Evolutionary conservation across 2,329 filamentous ascomycete genomes (phyloP).

Genomic region (Aspergillus awamori): DNA sequence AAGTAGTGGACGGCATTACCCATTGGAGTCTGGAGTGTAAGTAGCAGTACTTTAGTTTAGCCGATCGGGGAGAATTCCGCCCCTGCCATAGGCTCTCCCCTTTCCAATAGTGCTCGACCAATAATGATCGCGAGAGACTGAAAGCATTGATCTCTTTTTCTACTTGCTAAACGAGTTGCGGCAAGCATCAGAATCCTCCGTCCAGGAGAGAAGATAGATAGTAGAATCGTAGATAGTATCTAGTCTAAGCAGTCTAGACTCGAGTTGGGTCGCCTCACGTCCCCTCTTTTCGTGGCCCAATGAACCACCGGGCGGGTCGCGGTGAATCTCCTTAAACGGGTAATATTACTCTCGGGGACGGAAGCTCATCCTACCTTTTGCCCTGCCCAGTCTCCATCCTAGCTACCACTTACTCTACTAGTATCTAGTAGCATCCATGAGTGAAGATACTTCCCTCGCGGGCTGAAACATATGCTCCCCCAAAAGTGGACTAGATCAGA

Average conservation of each 20-base stretch:
- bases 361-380: too few species aligned
- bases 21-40: too few species aligned
- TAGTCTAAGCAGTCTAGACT: slow-evolving; percentile 10
- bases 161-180: background rate
- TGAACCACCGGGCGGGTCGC: slow-evolving; percentile 3
- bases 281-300: slow-evolving; percentile 11
- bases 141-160: background rate
- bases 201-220: background rate
- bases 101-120: background rate
- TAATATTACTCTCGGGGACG: slow-evolving; percentile 13
- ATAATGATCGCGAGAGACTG: background rate
- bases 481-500: too few species aligned
- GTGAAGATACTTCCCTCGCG: too few species aligned
- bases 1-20: background rate
- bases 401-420: too few species aligned
- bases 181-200: background rate
- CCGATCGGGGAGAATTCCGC: background rate
- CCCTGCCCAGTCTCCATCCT: too few species aligned
- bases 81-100: slow-evolving; percentile 10
- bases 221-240: background rate
- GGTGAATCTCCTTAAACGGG: slow-evolving; percentile 8
- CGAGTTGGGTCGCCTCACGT: slow-evolving; percentile 12
- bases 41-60: background rate
- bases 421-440: background rate
- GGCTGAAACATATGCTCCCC: background rate